phyloP scores from a whole-genome alignment of 805 yeast species.

The Yarrowia osloensis region DNA sequence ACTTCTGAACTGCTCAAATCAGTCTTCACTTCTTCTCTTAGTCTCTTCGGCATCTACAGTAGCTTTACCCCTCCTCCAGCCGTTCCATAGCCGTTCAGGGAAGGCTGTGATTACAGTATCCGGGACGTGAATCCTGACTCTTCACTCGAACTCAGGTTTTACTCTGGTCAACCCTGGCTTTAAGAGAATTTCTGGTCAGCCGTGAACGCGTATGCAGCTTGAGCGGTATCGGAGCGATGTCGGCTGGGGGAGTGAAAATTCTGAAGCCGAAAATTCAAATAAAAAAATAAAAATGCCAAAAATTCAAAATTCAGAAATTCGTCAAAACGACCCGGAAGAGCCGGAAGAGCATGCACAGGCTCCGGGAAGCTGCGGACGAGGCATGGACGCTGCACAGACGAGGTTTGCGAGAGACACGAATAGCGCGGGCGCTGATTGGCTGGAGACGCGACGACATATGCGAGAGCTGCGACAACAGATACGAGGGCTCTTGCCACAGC shows the following conservation, averaged over 20 bases:
- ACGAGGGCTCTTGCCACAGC: background rate
- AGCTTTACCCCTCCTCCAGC: slow-evolving; percentile 3
- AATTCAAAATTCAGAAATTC: background rate
- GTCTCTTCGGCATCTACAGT: background rate
- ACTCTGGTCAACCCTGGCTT: too few relatives aligned
- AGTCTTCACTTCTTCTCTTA: too few relatives aligned
- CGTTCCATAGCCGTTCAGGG: background rate
- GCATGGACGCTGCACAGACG: background rate
- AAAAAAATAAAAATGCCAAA: background rate
- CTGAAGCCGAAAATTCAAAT: background rate
- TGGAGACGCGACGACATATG: too few relatives aligned
- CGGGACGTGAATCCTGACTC: too few relatives aligned
- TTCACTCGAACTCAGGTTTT: too few relatives aligned
- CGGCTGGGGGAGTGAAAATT: background rate
- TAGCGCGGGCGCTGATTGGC: background rate
- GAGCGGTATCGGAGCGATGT: background rate
- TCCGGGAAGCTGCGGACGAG: background rate
- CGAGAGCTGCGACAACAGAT: too few relatives aligned
- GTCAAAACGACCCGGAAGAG: background rate
- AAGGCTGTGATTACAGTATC: too few relatives aligned
- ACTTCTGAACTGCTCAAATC: too few relatives aligned
- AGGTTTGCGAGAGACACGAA: background rate
- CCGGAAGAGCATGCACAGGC: background rate
- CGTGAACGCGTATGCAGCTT: too few relatives aligned
- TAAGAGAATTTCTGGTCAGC: too few relatives aligned